Evolutionary conservation across 805 yeast species (phyloP), one percentile per base, ranked within the genome.

Genomic region (Hagleromyces aurorensis): DNA sequence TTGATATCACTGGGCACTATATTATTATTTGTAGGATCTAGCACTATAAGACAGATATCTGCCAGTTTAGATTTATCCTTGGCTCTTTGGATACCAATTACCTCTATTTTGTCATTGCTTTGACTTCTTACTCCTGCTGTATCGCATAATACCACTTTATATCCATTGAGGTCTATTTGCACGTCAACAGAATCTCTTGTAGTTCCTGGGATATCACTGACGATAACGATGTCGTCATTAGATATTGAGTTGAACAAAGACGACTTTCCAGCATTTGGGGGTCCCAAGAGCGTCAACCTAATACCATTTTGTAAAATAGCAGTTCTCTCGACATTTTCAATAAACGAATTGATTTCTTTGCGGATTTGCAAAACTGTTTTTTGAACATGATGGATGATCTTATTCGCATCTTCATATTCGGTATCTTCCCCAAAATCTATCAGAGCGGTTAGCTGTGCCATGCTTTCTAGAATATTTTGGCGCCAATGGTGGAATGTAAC

Each of bases 191-290:
- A 61, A 48, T 91, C 98, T 46, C 98, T 66, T 0, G 98, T 91
- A 0, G 98, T 91, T 0, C 98, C 98, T 2, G 94, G 94, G 4
- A 82, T 71, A 21, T 75, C 75, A 50, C 96, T 84, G 1, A 91
- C 97, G 21, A 91, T 85, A 0, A 96, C 93, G 11, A 85, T 80
- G 13, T 86, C 93, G 13, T 80, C 72, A 35, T 76, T 68, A 0
- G 87, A 84, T 6, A 91, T 54, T n/a, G 59, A 48, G 47, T 91
- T 91, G 29, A 91, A 55, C 7, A 91, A 57, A 1, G 95, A 83
- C 3, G 96, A 86, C 51, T 91, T 91, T 0, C 98, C 98, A 1
- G 95, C 96, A 55, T 91, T 91, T 1, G 98, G 96, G 5, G 94
- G 91, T 0, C 98, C 98, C 9, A 87, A 41, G 7, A 91, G 59